phyloP scores from a whole-genome alignment of 176 grass and related monocot species.

The Guadua angustifolia region DNA sequence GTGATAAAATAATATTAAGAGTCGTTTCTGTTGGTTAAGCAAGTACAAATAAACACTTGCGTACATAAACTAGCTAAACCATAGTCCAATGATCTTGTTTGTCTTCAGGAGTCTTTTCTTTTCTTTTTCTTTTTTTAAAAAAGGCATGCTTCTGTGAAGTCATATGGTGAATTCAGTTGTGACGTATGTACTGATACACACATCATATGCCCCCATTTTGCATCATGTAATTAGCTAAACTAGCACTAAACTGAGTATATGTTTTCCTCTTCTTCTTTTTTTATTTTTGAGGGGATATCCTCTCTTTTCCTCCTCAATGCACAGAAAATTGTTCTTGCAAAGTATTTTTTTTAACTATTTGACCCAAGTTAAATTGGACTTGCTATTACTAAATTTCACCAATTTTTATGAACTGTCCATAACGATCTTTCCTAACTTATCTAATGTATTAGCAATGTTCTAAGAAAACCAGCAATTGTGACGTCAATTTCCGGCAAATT shows the following conservation, averaged over 20 bases:
- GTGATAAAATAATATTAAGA: not conserved
- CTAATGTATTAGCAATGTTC: not conserved
- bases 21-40: not conserved
- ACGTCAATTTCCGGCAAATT: not conserved
- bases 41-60: not conserved
- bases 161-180: not conserved
- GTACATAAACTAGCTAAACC: not conserved
- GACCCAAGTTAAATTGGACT: not conserved
- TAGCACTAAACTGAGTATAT: not conserved
- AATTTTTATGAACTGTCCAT: not conserved
- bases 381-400: not conserved
- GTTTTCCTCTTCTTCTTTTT: too few relatives aligned
- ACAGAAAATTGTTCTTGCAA: not conserved
- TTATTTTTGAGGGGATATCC: too few relatives aligned
- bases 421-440: not conserved
- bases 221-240: not conserved
- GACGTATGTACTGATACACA: not conserved
- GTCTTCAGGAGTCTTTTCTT: not conserved
- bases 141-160: too few relatives aligned
- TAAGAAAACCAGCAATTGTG: not conserved
- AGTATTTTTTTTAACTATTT: not conserved
- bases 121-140: too few relatives aligned
- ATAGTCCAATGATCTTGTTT: not conserved
- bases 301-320: not conserved
- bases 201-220: not conserved